Base-by-base conservation (phyloP, 2,329 filamentous ascomycete genomes). In the Pseudocercospora pini-densiflorae region DNA sequence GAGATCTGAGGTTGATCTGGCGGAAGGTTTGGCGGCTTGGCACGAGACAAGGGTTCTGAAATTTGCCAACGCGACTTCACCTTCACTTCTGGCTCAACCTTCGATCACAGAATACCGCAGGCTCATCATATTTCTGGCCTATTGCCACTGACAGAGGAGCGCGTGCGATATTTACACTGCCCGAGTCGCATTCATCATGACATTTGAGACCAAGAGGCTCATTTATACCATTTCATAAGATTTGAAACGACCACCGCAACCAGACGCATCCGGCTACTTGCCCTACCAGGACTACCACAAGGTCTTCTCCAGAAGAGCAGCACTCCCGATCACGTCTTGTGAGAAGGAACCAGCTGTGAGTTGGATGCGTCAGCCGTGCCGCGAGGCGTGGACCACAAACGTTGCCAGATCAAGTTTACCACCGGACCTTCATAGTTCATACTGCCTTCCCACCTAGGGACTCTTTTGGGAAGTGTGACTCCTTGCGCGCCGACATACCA, bases 371-470 rank as follows among this genome's bases (percentile, higher is more conserved):
- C 68, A 66, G 31, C 59, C 61, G 47, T 65, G 54, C 64, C 65
- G 63, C 62, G 31, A 59, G 63, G 57, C 47, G 29, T 53, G 58
- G 36, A 40, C 40, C 59, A 40, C 49, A 23, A 70, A 21, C 23
- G 61, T 74, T 74, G 72, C 73, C 67, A 74, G 66, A 75, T 55
- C 43, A 66, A 74, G 40, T 67, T 66, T 69, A 67, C 67, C 63
- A 72, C 61, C 68, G 74, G 74, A 74, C 74, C 74, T 73, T 75
- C 74, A 75, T 75, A 75, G 74, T 75, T 72, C 74, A 75, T 71
- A 73, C 72, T 71, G 58, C 59, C 67, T 64, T 63, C 68, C 66
- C 61, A 54, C 24, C 47, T 65, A 21, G 47, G 65, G 67, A 62
- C 43, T 62, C 63, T 51, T 49, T 49, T 73, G 70, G 72, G 70